A percentile compares a stretch with the other conserved stretches of the same genome.
Conservation (phyloP, 192 early-diverging fungal genomes). For the Chytriomyces sp. region DNA sequence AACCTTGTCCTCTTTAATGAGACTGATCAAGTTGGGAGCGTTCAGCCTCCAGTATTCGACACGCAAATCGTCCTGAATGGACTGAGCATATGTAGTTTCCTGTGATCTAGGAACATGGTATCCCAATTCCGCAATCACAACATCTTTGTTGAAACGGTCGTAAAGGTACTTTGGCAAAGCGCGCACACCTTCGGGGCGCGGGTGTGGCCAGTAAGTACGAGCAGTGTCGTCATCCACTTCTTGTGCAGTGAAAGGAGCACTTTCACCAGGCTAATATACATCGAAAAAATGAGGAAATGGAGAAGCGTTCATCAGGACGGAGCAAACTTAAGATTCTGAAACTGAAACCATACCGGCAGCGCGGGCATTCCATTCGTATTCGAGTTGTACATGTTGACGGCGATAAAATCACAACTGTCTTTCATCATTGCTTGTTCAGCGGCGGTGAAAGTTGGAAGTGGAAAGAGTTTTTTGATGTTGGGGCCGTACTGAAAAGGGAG, state of each 20-base stretch:
- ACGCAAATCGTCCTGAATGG: slow-evolving; percentile 28
- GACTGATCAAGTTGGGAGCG: not conserved
- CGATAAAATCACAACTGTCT: slow-evolving; percentile 53
- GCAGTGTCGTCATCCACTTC: slow-evolving; percentile 22
- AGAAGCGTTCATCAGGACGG: not conserved
- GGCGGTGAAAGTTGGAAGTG: slow-evolving; percentile 39
- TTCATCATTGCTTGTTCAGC: slow-evolving; percentile 44
- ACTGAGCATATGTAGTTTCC: slow-evolving; percentile 21
- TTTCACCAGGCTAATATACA: slow-evolving; percentile 1
- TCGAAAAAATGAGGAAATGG: not conserved
- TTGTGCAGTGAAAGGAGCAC: slow-evolving; percentile 14
- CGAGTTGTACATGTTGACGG: slow-evolving; percentile 50
- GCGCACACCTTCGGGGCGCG: slow-evolving; percentile 10
- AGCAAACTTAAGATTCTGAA: not conserved
- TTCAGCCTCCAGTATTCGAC: slow-evolving; percentile 28
- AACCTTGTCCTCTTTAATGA: slow-evolving; percentile 35
- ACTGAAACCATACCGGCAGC: not conserved
- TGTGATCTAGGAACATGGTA: slow-evolving; percentile 22
- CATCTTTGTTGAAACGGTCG: slow-evolving; percentile 15
- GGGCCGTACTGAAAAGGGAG: slow-evolving; percentile 12
- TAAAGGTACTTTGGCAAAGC: slow-evolving; percentile 15
- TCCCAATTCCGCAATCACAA: slow-evolving; percentile 25
- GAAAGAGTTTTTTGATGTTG: slow-evolving; percentile 20
- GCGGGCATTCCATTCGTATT: slow-evolving; percentile 1
- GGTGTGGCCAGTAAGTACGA: slow-evolving; percentile 29